A percentile compares a stretch with the other conserved stretches of the same genome.
These are phyloP conservation scores for Pholiota adiposa DNA, from an alignment of 1,284 basidiomycete genomes.

Conservation along the genomic window DNA sequence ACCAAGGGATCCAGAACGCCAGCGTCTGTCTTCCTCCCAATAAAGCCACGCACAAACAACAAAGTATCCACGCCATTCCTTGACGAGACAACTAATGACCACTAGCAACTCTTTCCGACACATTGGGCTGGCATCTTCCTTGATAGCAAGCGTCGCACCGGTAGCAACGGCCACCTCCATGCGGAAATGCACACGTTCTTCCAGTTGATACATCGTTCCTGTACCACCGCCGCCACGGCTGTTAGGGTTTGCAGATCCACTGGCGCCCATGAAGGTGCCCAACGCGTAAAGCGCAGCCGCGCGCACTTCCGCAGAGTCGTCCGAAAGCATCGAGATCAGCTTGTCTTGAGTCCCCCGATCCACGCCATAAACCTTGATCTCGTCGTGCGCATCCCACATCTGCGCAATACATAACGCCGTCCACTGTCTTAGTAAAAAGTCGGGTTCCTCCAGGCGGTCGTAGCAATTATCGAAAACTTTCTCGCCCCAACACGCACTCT, in stretches of 20 bases:
- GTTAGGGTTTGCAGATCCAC: conserved; percentile 69
- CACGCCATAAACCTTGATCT: conserved; percentile 87
- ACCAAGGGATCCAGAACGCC: conserved; percentile 44
- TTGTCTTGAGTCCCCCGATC: conserved; percentile 86
- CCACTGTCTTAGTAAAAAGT: conserved; percentile 95
- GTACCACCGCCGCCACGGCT: conserved; percentile 85
- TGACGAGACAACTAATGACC: conserved; percentile 90
- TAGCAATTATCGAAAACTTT: conserved; percentile 92
- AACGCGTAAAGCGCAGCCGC: conserved; percentile 92
- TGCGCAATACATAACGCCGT: conserved; percentile 92
- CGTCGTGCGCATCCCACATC: conserved; percentile 94
- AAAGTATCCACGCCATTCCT: conserved; percentile 96
- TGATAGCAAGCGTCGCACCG: conserved; percentile 77
- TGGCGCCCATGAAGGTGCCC: conserved; percentile 92
- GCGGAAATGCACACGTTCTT: conserved; percentile 78
- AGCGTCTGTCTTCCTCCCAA: conserved; percentile 83
- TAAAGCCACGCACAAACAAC: conserved; percentile 96
- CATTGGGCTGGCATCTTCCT: conserved; percentile 95
- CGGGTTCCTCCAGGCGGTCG: conserved; percentile 84
- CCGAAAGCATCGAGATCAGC: conserved; percentile 82
- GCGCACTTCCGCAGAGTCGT: conserved; percentile 93
- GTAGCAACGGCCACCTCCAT: conserved; percentile 84
- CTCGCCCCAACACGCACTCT: conserved; percentile 85
- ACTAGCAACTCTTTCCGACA: conserved; percentile 95
- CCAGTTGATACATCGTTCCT: conserved; percentile 83